A percentile compares a stretch with the other conserved stretches of the same genome.
phyloP scores from a whole-genome alignment of 345 rosid species.

The Hibiscus mutabilis region DNA sequence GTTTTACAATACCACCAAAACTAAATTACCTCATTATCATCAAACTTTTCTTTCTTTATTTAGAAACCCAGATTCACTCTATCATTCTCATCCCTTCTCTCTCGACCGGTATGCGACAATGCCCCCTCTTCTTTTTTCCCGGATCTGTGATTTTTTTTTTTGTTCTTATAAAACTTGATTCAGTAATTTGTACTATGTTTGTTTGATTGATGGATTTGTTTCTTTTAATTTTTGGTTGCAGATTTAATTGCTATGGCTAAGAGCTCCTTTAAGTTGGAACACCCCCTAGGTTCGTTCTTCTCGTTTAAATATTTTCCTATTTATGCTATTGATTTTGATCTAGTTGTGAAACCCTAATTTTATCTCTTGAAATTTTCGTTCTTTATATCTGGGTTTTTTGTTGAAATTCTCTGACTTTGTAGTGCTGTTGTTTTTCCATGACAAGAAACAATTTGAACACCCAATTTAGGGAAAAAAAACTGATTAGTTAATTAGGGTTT shows the following conservation, averaged over 20 bases:
- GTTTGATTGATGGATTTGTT: background rate
- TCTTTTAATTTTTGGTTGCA: slow-evolving; percentile 3
- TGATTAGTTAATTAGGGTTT: background rate
- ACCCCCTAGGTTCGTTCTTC: slow-evolving; percentile 66
- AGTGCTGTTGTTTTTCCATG: background rate
- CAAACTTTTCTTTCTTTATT: background rate
- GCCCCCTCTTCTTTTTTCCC: background rate
- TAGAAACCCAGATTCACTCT: background rate
- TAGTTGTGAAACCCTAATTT: background rate
- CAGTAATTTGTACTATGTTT: background rate
- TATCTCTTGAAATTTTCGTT: background rate
- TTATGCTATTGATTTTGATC: slow-evolving; percentile 1
- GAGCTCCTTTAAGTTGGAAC: slow-evolving; percentile 83
- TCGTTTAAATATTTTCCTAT: background rate
- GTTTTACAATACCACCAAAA: slow-evolving; percentile 10
- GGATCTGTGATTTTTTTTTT: background rate
- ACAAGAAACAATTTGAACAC: background rate
- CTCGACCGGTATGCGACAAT: background rate
- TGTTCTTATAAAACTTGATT: background rate
- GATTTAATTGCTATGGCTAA: slow-evolving; percentile 45
- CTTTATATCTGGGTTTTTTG: background rate
- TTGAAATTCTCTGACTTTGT: background rate
- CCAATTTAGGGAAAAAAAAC: background rate
- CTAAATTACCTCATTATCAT: no score
- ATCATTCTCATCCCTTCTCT: background rate